Base-by-base conservation (phyloP, 169 alveolate species). In the Eimeria praecox region DNA sequence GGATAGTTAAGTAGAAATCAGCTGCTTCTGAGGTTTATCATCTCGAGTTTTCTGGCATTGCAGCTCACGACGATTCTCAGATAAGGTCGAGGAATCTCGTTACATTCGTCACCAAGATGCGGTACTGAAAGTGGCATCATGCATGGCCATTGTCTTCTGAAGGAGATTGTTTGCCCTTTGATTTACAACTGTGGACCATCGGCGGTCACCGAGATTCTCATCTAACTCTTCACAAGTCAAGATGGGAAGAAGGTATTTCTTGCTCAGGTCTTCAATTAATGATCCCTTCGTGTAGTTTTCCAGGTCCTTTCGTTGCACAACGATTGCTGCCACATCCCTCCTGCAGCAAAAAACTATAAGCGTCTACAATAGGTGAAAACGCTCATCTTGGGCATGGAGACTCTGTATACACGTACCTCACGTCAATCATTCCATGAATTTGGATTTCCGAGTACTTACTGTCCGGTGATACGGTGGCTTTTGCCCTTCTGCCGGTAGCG, bases 221-320 rank as follows among this genome's bases (percentile, higher is more conserved):
- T 80, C 96, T 20, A 93, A 71, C 87, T 93, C 96, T 54, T 93
- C 96, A 49, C 94, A 83, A 27, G 96, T 93, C 64, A 93, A 30
- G n/a, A 93, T 56, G 9, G 96, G 96, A 33, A 93, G 46, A 30
- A 93, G 46, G 77, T 93, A 93, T 49, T 18, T 64, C 80, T 35
- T 75, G 52, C 96, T 93, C 30, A 93, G 66, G 24, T 49, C 77
- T 24, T 69, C 40, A 24, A 87, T 62, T 46, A 87, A 42, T 22
- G 33, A 18, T 1, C 93, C 62, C 30, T 40, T 40, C 56, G 1
- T 40, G 35, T 24, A 3, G 64, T 44, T 35, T 40, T 87, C 56
- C 83, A 87, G 64, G 59, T 87, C 93, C 52, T 62, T 35, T 9
- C 82, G 78, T n/a, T 87, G 93, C 33, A 62, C 93, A 8, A 87